Conservation (phyloP, 164 flowering plant species). For the Platanus orientalis region DNA sequence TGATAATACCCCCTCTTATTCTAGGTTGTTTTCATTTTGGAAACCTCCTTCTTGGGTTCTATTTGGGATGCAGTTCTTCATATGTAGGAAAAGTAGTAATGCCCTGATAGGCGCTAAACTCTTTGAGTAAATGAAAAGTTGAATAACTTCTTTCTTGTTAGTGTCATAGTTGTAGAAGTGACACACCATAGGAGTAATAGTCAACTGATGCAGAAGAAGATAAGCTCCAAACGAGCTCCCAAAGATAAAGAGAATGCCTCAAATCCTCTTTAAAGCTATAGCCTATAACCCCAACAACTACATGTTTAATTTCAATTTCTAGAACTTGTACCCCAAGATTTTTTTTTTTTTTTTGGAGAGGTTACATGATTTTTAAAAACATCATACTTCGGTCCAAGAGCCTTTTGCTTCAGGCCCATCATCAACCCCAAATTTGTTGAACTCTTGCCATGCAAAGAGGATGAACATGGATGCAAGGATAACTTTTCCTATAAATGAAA, state of each 20-base stretch:
- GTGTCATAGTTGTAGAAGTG: slow-evolving; percentile 74
- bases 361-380: slow-evolving; percentile 41
- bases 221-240: slow-evolving; percentile 72
- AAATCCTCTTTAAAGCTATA: slow-evolving; percentile 53
- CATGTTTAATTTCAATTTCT: slow-evolving; percentile 48
- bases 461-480: slow-evolving; percentile 45
- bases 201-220: slow-evolving; percentile 51
- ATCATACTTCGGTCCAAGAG: slow-evolving; percentile 38
- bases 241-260: slow-evolving; percentile 66
- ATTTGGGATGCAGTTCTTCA: slow-evolving; percentile 56
- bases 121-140: slow-evolving; percentile 58
- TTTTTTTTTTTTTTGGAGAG: too few relatives aligned
- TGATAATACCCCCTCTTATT: background rate
- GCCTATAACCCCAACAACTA: slow-evolving; percentile 44
- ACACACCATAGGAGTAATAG: slow-evolving; percentile 54
- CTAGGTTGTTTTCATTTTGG: slow-evolving; percentile 46
- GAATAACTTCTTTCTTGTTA: slow-evolving; percentile 46
- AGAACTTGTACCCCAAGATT: slow-evolving; percentile 45
- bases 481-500: slow-evolving; percentile 40
- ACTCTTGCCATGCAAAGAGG: slow-evolving; percentile 51
- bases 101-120: slow-evolving; percentile 61
- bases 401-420: slow-evolving; percentile 61
- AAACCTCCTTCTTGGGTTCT: slow-evolving; percentile 43
- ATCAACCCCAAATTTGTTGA: slow-evolving; percentile 53
- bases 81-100: slow-evolving; percentile 58